Conservation (phyloP, 495 filamentous ascomycete species). For the Filosporella fistucella region DNA sequence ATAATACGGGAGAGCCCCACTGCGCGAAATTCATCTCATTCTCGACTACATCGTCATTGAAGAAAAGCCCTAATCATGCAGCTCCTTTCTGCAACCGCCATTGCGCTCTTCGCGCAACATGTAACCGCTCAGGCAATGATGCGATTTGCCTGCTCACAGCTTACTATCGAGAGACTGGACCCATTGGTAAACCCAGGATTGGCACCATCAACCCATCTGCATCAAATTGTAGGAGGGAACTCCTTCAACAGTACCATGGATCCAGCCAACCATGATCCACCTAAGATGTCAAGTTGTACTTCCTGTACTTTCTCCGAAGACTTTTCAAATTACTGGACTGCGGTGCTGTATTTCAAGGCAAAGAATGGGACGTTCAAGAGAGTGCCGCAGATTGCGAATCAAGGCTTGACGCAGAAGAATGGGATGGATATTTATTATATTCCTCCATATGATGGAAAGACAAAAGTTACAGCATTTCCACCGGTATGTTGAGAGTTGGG, state of each 20-base stretch:
- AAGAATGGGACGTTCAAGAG: constrained; percentile 60
- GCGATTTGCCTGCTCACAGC: constrained; percentile 19
- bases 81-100: too few species aligned
- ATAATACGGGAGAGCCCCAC: too few species aligned
- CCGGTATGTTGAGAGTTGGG: not conserved
- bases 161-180: constrained; percentile 53
- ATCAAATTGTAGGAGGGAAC: constrained; percentile 60
- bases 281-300: constrained; percentile 45
- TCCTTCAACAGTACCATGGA: constrained; percentile 31
- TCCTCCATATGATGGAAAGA: not conserved
- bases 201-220: constrained; percentile 51
- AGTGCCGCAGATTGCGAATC: constrained; percentile 45
- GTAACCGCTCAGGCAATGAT: not conserved
- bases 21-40: too few species aligned
- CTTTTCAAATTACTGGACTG: too few species aligned
- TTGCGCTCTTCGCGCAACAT: not conserved
- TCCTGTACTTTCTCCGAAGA: constrained; percentile 56
- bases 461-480: constrained; percentile 2
- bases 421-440: constrained; percentile 54
- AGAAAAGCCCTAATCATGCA: too few species aligned
- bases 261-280: constrained; percentile 23
- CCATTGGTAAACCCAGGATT: constrained; percentile 56
- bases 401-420: not conserved
- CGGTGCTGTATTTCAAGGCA: constrained; percentile 55
- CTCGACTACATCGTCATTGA: too few species aligned